Base-by-base conservation (phyloP, 2,329 filamentous ascomycete genomes). In the Claviceps africana region DNA sequence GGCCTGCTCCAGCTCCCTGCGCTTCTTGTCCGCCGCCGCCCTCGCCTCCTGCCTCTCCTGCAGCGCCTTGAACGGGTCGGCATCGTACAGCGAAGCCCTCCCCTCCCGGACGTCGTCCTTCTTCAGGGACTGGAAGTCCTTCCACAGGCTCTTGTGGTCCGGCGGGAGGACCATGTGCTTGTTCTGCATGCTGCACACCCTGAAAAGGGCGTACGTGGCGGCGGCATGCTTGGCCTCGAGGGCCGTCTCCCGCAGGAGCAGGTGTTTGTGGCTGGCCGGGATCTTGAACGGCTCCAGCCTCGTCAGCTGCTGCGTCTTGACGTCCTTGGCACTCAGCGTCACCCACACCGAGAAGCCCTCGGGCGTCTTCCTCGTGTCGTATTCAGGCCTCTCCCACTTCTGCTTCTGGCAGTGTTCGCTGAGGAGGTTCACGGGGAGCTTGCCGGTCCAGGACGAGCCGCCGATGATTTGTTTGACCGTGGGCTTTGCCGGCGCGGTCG, bases 331-430 rank as follows among this genome's bases (percentile, higher is more conserved):
- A 61, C 78, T 86, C 56, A 98, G 72, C 39, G 88, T 87, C 44
- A 97, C 86, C 63, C 86, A 83, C 39, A 88, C 88, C 0, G 86
- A 83, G 66, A 83, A 88, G 25, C 86, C 88, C 51, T 86, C 84
- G 13, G 78, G 72, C 28, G 79, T 80, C 74, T 85, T 88, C 57
- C 75, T 78, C 75, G 88, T 88, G 57, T 85, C 85, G 67, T 95
- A 98, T 57, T 95, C 90, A 2, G 91, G 91, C 65, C 84, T 91
- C 58, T 88, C 86, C 93, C 93, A 98, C 65, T 88, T 88, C 67
- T 95, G 87, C 67, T 91, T 94, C 70, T 95, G 89, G 62, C 90
- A 96, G 69, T 95, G 87, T 73, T 97, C 93, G 37, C 86, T 88
- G 57, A 97, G 79, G 61, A 97, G 77, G 64, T 95, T 96, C 57